Evolutionary conservation across 2,329 filamentous ascomycete genomes (phyloP), one percentile per base, ranked within the genome.

Genomic region (Fusarium pseudocircinatum): DNA sequence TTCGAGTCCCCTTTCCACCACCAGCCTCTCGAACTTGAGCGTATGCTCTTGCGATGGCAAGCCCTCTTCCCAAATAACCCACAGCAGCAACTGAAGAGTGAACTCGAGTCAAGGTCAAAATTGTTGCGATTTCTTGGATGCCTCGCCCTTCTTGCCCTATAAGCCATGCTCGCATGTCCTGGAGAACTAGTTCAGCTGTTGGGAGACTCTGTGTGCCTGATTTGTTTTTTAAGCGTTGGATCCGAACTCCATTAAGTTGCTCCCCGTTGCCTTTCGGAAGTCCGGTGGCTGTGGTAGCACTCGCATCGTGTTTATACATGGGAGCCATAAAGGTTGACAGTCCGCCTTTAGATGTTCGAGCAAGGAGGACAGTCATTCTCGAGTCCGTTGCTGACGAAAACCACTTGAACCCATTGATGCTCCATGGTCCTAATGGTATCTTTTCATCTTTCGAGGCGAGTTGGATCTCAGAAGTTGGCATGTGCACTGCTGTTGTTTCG

Each of bases 181-280:
- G 83, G 6, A 93, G 84, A 67, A 92, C 91, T 1, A 95, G 85
- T 79, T 95, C 92, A 0, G 92, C 93, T 0, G 93, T 94, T 0
- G 93, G 92, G 1, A 95, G 83, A 1, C 90, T 85, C 52, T 88
- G 88, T 0, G 92, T 94, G 32, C 92, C 93, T 7, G 93, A 85
- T 77, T 94, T 95, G 79, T 89, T 88, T 82, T 95, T 94, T 22
- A 95, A 83, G 0, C 92, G 86, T 64, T 91, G 89, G 70, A 94
- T 92, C 14, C 84, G 84, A 14, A 94, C 84, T 5, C 92, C 92
- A 76, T 94, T 94, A 16, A 91, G 84, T 59, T 88, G 85, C 6
- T 83, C 62, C 66, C 81, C 81, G 16, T 79, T 66, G 0, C 54
- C 20, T 9, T 68, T 74, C 10, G 76, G 70, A 6, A 72, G 20